These are phyloP conservation scores for Clathrospora elynae DNA, from an alignment of 2,329 filamentous ascomycete genomes.

Conservation along the genomic window DNA sequence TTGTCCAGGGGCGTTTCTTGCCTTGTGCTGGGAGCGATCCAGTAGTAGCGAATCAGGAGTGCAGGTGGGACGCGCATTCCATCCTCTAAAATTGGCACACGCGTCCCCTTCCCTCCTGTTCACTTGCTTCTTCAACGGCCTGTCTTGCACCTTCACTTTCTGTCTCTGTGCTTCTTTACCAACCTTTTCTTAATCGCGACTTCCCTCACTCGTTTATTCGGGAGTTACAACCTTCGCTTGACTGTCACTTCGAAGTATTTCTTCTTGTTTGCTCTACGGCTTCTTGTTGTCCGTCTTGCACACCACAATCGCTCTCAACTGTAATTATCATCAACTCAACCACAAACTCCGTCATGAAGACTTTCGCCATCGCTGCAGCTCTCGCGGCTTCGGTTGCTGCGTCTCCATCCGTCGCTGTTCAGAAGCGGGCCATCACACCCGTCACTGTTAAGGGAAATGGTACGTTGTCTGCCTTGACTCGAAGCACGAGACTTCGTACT, in stretches of 20 bases:
- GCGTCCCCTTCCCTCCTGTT: slow-evolving; percentile 12
- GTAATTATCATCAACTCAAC: slow-evolving; percentile 15
- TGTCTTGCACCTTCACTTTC: slow-evolving; percentile 4
- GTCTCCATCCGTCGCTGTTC: slow-evolving; percentile 41
- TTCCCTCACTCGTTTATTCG: slow-evolving; percentile 20
- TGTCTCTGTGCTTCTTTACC: slow-evolving; percentile 7
- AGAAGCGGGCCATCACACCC: slow-evolving; percentile 56
- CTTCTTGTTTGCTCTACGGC: slow-evolving; percentile 7
- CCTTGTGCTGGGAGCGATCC: slow-evolving; percentile 1
- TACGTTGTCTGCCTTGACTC: slow-evolving; percentile 31
- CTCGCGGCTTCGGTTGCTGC: slow-evolving; percentile 55
- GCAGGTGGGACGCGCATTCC: background rate
- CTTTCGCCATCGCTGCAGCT: slow-evolving; percentile 53
- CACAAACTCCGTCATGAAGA: slow-evolving; percentile 59
- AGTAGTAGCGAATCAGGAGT: slow-evolving; percentile 8
- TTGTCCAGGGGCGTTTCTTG: slow-evolving; percentile 17
- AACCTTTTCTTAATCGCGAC: slow-evolving; percentile 13
- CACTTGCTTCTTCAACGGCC: background rate
- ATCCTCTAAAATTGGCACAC: slow-evolving; percentile 12
- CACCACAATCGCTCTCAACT: slow-evolving; percentile 5
- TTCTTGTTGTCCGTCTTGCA: slow-evolving; percentile 2
- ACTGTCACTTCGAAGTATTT: background rate
- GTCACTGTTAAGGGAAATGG: slow-evolving; percentile 68
- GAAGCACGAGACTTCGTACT: slow-evolving; percentile 18
- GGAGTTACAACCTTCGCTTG: slow-evolving; percentile 11